These are phyloP conservation scores for Fraxinus baroniana DNA, from an alignment of 305 asterid genomes.

Conservation along the genomic window DNA sequence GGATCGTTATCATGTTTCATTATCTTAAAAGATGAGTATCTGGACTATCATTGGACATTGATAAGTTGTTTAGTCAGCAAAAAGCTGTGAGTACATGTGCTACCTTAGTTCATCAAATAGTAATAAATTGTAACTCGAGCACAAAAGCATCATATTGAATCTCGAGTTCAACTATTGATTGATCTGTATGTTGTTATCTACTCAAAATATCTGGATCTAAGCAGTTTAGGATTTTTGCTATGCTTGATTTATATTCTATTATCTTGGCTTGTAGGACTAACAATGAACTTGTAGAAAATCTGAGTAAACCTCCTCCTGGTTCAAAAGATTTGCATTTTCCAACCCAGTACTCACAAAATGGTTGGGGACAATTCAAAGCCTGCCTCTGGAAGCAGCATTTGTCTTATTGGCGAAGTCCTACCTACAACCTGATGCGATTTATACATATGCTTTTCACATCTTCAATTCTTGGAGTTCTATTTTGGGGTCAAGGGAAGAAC, in stretches of 20 bases:
- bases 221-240: not conserved
- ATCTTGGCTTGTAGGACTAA: constrained; percentile 31
- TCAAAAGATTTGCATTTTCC: constrained; percentile 50
- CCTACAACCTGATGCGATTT: constrained; percentile 48
- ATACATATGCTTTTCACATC: constrained; percentile 37
- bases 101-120: not conserved
- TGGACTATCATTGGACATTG: not conserved
- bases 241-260: not conserved
- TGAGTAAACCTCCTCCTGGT: constrained; percentile 46
- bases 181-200: not conserved
- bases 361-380: constrained; percentile 62
- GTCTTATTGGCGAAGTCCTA: constrained; percentile 80
- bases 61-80: not conserved
- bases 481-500: constrained; percentile 50
- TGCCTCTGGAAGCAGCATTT: constrained; percentile 68
- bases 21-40: not conserved
- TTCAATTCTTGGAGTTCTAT: constrained; percentile 38
- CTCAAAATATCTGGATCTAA: not conserved
- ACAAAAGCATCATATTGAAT: not conserved
- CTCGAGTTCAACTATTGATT: not conserved
- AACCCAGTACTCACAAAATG: constrained; percentile 42
- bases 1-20: not conserved
- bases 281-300: constrained; percentile 32
- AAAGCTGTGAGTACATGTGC: not conserved
- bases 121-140: not conserved